phyloP scores from a whole-genome alignment of 257 asterid genomes.

The Verbascum thapsus region DNA sequence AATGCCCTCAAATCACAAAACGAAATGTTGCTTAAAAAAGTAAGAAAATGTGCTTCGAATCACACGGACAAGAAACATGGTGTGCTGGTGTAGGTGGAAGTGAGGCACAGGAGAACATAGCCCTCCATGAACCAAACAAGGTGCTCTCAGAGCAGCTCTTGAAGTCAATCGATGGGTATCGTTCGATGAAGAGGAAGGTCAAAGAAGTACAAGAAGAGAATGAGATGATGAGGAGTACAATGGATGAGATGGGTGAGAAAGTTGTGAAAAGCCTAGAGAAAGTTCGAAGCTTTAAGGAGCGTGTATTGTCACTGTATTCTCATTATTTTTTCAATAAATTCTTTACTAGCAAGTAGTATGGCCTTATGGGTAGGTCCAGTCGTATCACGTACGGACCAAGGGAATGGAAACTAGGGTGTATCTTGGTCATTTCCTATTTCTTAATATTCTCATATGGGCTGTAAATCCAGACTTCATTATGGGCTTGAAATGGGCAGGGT shows the following conservation, averaged over 20 bases:
- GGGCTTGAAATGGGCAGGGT: too few relatives aligned
- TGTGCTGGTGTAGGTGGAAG: constrained; percentile 13
- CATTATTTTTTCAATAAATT: too few relatives aligned
- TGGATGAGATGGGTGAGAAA: constrained; percentile 55
- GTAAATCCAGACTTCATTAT: too few relatives aligned
- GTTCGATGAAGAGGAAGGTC: constrained; percentile 57
- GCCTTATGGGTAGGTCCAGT: too few relatives aligned
- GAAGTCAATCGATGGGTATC: constrained; percentile 54
- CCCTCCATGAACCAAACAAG: constrained; percentile 52
- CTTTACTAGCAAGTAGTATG: too few relatives aligned
- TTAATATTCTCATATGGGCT: too few relatives aligned
- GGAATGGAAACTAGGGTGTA: too few relatives aligned
- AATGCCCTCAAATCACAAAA: constrained; percentile 55
- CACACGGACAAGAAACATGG: too few relatives aligned
- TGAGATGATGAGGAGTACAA: constrained; percentile 29
- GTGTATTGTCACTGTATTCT: constrained; percentile 22
- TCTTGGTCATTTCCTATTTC: too few relatives aligned
- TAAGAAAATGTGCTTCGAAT: constrained; percentile 41
- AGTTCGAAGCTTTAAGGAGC: constrained; percentile 46
- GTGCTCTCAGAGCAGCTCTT: constrained; percentile 47
- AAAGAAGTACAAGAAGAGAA: constrained; percentile 53
- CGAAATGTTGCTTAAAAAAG: constrained; percentile 42
- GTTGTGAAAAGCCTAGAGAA: constrained; percentile 43
- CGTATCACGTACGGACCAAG: too few relatives aligned
- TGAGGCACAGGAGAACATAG: constrained; percentile 35